Base-by-base conservation (phyloP, 2,329 filamentous ascomycete species). In the Penicillium sp. region DNA sequence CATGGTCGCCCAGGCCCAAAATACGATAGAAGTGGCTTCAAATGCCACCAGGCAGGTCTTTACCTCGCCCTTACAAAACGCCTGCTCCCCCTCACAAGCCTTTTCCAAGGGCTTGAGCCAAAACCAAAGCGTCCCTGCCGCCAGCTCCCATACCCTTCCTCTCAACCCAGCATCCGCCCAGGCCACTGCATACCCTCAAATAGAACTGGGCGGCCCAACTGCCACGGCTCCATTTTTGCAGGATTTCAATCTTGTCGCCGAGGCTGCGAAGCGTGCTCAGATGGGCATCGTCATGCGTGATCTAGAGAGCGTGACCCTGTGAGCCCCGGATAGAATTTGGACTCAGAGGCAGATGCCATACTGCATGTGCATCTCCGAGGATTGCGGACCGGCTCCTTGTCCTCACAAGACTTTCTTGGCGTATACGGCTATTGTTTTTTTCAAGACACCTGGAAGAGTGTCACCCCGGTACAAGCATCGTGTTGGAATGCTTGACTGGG, bases 251-350 rank as follows among this genome's bases (percentile, higher is more conserved):
- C 83, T 97, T 29, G 83, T 97, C 40, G 92, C 92, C 34, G 93
- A 97, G 79, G 93, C 93, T 2, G 93, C 92, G 42, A 96, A 96
- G 76, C 83, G 92, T 40, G 93, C 93, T 9, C 91, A 97, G 75
- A 90, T 97, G 81, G 91, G 91, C 40, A 86, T 92, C 67, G 79
- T 97, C 71, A 89, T 92, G 81, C 83, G 92, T 58, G 93, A 97
- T 74, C 82, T 97, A 69, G 91, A 76, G 58, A 68, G 72, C 36
- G 67, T 76, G 49, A 70, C 71, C 42, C 61, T 75, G 55, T 75
- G 68, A 61, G 39, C 14, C 31, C 40, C 44, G 13, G 42, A 27
- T 22, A 39, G 39, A 49, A 48, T n/a, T 9, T 6, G 16, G 8
- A n/a, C 16, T 16, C 16, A 38, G 52, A 52, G 38, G 45, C 46